Percentiles rank a stretch among this genome's conserved stretches.
phyloP scores from a whole-genome alignment of 495 filamentous ascomycete species.

The Evernia prunastri region DNA sequence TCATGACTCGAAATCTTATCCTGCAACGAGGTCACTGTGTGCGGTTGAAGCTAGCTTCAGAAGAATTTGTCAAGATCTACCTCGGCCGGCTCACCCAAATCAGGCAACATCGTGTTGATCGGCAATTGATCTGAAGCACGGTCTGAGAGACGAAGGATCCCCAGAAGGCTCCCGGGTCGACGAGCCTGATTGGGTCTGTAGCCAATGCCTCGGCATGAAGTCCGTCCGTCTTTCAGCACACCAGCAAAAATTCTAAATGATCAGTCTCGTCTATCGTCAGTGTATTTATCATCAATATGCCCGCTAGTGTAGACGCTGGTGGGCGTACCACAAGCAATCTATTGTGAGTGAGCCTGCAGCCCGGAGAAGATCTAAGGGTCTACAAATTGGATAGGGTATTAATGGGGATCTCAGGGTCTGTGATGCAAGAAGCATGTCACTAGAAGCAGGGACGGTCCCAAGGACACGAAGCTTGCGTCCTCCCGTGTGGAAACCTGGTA shows the following conservation, averaged over 20 bases:
- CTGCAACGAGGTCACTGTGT: not conserved
- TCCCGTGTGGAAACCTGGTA: conserved; percentile 23
- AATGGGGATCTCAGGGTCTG: not conserved
- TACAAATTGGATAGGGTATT: not conserved
- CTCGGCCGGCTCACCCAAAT: not conserved
- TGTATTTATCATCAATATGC: not conserved
- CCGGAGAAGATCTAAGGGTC: not conserved
- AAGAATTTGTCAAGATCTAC: not conserved
- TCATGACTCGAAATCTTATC: not conserved
- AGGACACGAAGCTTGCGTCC: conserved; percentile 6
- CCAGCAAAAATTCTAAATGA: not conserved
- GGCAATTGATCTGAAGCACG: not conserved
- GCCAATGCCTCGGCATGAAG: not conserved
- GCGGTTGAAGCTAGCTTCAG: not conserved
- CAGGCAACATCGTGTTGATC: not conserved
- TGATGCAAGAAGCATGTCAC: conserved; percentile 1
- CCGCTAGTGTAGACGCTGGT: not conserved
- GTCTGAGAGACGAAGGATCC: not conserved
- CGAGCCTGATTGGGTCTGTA: not conserved
- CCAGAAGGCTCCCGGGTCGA: not conserved
- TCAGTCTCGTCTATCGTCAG: not conserved
- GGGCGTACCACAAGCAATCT: not conserved
- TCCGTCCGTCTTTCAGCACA: not conserved
- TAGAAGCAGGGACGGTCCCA: conserved; percentile 7
- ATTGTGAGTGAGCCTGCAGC: not conserved